These are phyloP conservation scores for Populus deltoides DNA, from an alignment of 345 rosid species.

Conservation along the genomic window DNA sequence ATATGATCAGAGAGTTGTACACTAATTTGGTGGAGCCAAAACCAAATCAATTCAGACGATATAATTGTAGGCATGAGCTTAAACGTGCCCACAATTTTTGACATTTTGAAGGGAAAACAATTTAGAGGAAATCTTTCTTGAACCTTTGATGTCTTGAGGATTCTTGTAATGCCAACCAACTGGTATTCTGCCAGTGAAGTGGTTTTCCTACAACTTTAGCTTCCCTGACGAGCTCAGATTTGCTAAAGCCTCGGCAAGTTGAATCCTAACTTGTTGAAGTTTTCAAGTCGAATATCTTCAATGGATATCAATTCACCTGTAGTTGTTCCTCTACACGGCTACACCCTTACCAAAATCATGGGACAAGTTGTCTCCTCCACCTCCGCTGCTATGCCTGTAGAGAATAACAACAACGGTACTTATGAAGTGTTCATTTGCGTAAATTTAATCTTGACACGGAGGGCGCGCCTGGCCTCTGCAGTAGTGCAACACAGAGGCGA, in stretches of 20 bases:
- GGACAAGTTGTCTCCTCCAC: conserved; percentile 46
- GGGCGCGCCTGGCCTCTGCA: no score
- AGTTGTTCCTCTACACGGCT: conserved; percentile 21
- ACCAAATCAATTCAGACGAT: no score
- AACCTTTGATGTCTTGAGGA: not conserved
- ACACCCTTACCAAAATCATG: conserved; percentile 28
- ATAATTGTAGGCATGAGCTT: no score
- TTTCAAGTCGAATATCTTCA: conserved; percentile 47
- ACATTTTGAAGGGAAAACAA: not conserved
- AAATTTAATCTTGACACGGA: no score
- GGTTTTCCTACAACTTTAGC: conserved; percentile 51
- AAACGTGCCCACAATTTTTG: not conserved
- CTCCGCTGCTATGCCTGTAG: conserved; percentile 27
- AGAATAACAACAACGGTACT: not conserved
- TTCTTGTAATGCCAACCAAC: not conserved
- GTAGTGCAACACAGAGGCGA: no score
- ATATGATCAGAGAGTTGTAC: no score
- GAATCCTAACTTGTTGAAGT: conserved; percentile 32
- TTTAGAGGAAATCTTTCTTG: not conserved
- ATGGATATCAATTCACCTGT: conserved; percentile 24
- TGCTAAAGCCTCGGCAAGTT: conserved; percentile 39
- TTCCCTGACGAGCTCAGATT: conserved; percentile 37
- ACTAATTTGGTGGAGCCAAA: no score
- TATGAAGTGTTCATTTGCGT: no score
- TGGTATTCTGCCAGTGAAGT: conserved; percentile 43